A percentile compares a stretch with the other conserved stretches of the same genome.
Evolutionary conservation across 2,329 filamentous ascomycete genomes (phyloP).

Genomic region (Drechslera avenae): DNA sequence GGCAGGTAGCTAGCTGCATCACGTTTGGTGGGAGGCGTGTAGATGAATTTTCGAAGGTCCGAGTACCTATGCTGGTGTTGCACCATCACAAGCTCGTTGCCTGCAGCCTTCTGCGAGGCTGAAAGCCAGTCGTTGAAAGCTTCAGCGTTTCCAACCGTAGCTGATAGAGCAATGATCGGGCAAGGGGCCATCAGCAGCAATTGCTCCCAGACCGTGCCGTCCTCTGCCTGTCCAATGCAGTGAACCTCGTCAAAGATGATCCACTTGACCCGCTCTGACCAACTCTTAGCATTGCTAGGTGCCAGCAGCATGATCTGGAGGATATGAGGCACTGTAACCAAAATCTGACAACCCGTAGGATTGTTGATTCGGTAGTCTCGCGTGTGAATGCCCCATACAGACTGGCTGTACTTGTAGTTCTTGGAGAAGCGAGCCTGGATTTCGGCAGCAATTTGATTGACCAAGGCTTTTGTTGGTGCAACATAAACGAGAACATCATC

Average conservation of each 20-base stretch:
- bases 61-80: conserved; percentile 73
- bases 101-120: conserved; percentile 66
- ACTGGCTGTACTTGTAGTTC: conserved; percentile 63
- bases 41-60: conserved; percentile 76
- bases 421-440: conserved; percentile 77
- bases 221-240: conserved; percentile 76
- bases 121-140: conserved; percentile 73
- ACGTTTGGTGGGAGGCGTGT: conserved; percentile 55
- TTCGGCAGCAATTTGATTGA: conserved; percentile 83
- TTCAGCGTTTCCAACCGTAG: conserved; percentile 76
- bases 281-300: conserved; percentile 71
- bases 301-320: conserved; percentile 73
- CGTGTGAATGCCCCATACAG: conserved; percentile 80
- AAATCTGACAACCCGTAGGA: conserved; percentile 71
- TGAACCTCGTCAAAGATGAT: conserved; percentile 87
- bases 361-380: conserved; percentile 77
- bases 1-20: conserved; percentile 55
- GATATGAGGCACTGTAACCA: conserved; percentile 79
- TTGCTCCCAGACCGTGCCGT: conserved; percentile 80
- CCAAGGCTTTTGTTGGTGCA: conserved; percentile 79
- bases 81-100: conserved; percentile 69
- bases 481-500: conserved; percentile 77
- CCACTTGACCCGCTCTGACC: conserved; percentile 70
- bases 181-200: conserved; percentile 74
- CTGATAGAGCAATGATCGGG: conserved; percentile 78